Conservation (phyloP, 768 basidiomycete species). For the Pleurotus ostreatus region DNA sequence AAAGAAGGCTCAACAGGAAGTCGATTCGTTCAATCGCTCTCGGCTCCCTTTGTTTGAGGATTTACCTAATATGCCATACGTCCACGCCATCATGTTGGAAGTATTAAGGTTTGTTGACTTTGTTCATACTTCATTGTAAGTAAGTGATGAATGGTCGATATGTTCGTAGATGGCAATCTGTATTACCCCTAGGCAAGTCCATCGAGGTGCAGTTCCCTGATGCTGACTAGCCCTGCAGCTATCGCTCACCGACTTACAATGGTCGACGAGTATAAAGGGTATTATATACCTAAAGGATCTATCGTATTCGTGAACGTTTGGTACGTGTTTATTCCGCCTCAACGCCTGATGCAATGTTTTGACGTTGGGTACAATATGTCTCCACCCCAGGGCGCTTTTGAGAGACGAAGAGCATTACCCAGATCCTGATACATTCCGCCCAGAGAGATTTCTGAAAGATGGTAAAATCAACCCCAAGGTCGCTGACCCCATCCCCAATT, state of each 20-base stretch:
- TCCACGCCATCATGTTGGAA: constrained; percentile 21
- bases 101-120: not conserved
- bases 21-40: constrained; percentile 24
- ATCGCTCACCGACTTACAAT: not conserved
- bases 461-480: no score
- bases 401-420: no score
- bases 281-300: not conserved
- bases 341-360: no score
- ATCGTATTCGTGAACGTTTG: not conserved
- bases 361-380: no score
- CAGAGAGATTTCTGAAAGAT: no score
- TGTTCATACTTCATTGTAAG: no score
- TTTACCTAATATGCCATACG: constrained; percentile 20
- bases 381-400: no score
- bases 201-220: no score
- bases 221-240: not conserved
- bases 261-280: not conserved
- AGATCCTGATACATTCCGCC: no score
- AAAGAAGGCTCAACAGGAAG: constrained; percentile 24
- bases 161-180: not conserved
- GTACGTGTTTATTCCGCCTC: not conserved
- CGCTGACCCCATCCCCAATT: no score
- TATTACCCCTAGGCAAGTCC: not conserved
- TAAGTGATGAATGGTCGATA: not conserved
- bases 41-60: constrained; percentile 32